Conservation (phyloP, 257 asterid species). For the Hygrophila difformis region DNA sequence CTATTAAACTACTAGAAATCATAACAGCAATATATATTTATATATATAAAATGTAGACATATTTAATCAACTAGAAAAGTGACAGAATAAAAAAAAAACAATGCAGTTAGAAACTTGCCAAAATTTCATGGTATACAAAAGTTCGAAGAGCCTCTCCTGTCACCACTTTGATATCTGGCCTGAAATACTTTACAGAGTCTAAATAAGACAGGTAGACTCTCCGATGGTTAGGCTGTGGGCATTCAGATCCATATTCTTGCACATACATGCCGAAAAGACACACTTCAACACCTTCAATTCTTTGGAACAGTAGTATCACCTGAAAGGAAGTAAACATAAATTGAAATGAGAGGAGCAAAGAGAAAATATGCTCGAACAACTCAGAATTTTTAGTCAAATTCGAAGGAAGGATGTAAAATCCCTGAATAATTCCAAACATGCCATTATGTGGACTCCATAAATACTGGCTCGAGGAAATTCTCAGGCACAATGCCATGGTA, state of each 20-base stretch:
- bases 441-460: too few species aligned
- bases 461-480: too few species aligned
- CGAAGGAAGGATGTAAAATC: too few species aligned
- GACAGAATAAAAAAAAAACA: conserved; percentile 9
- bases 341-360: conserved; percentile 3
- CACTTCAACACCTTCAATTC: conserved; percentile 97
- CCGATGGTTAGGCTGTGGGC: conserved; percentile 92
- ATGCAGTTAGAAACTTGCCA: conserved; percentile 45
- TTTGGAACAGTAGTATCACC: conserved; percentile 87
- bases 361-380: background rate
- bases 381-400: too few species aligned
- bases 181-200: conserved; percentile 96
- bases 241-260: conserved; percentile 98
- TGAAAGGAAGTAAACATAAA: conserved; percentile 31
- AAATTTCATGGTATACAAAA: conserved; percentile 91
- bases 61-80: conserved; percentile 10
- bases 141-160: conserved; percentile 99
- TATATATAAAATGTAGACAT: too few species aligned
- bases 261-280: conserved; percentile 98
- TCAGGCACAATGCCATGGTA: too few species aligned
- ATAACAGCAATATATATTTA: background rate
- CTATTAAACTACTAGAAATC: conserved; percentile 5
- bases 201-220: conserved; percentile 97
- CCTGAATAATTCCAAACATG: too few species aligned
- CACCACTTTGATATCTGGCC: conserved; percentile 87